These are phyloP conservation scores for Adiantum capillusveneris DNA, from an alignment of 75 land plant genomes.

Conservation along the genomic window DNA sequence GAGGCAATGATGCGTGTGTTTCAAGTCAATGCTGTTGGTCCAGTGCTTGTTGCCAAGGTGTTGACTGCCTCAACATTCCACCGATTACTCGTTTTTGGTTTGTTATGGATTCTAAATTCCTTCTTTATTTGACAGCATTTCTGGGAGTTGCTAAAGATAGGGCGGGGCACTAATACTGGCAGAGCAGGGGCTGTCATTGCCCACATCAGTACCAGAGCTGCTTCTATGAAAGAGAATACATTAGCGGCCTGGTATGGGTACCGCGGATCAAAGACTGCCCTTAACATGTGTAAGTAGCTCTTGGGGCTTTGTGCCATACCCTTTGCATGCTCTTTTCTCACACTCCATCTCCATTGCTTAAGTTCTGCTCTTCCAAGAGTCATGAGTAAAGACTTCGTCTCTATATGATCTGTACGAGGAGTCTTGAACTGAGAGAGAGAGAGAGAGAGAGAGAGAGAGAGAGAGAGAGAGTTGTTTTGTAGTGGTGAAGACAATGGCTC, in stretches of 20 bases:
- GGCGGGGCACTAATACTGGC: conserved; percentile 13
- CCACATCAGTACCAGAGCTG: conserved; percentile 27
- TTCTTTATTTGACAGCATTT: conserved; percentile 7
- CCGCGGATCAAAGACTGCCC: conserved; percentile 34
- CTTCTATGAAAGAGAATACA: conserved; percentile 31
- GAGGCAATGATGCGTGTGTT: conserved; percentile 16
- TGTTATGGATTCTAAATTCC: neutral
- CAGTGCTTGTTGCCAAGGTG: conserved; percentile 31
- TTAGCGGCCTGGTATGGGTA: conserved; percentile 35
- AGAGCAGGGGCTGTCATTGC: conserved; percentile 22
- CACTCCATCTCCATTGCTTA: neutral
- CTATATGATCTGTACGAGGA: too few relatives aligned
- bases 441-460: neutral
- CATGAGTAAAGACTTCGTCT: too few relatives aligned
- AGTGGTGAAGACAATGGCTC: conserved; percentile 31
- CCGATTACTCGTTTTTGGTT: neutral
- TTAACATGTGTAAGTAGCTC: conserved; percentile 27
- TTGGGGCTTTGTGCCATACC: too few relatives aligned
- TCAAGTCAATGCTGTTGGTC: conserved; percentile 31
- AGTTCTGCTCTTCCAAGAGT: neutral
- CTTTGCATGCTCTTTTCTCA: too few relatives aligned
- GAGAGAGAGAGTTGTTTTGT: neutral
- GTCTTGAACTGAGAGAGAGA: neutral
- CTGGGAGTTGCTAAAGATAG: conserved; percentile 20
- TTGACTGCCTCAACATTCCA: neutral